Evolutionary conservation across 257 asterid genomes (phyloP).

Genomic region (Verbena officinalis): DNA sequence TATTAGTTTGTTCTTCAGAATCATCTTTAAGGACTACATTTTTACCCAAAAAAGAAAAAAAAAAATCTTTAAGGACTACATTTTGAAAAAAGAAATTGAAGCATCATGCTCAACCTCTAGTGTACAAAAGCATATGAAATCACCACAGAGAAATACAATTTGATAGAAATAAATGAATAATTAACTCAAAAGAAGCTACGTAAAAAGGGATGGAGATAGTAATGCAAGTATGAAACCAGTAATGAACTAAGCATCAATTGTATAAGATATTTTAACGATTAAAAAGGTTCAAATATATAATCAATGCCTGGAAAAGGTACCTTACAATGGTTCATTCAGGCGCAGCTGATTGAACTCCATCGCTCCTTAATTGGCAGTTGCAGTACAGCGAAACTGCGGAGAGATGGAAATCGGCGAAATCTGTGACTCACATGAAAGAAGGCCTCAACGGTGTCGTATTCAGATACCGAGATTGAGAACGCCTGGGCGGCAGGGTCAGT

Average conservation of each 20-base stretch:
- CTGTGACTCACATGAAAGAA: conserved; percentile 12
- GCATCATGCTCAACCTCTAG: background rate
- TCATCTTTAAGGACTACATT: background rate
- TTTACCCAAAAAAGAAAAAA: background rate
- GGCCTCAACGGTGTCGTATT: conserved; percentile 17
- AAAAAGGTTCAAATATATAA: background rate
- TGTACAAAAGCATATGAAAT: background rate
- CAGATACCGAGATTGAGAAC: background rate
- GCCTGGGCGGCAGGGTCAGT: background rate
- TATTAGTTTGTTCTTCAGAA: background rate
- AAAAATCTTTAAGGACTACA: too few species aligned
- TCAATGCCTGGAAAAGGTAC: background rate
- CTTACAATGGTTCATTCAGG: conserved; percentile 17
- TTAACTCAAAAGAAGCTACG: background rate
- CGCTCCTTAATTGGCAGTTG: conserved; percentile 5
- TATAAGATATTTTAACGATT: background rate
- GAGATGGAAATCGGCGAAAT: conserved; percentile 17
- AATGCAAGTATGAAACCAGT: background rate
- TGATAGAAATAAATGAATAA: background rate
- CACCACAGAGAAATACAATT: background rate
- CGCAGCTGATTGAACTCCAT: conserved; percentile 27
- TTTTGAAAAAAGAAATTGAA: background rate
- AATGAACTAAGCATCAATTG: conserved; percentile 15
- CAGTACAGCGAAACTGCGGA: background rate
- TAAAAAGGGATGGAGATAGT: background rate